A percentile compares a stretch with the other conserved stretches of the same genome.
phyloP scores from a whole-genome alignment of 306 rosid species.

The Quercus suber region DNA sequence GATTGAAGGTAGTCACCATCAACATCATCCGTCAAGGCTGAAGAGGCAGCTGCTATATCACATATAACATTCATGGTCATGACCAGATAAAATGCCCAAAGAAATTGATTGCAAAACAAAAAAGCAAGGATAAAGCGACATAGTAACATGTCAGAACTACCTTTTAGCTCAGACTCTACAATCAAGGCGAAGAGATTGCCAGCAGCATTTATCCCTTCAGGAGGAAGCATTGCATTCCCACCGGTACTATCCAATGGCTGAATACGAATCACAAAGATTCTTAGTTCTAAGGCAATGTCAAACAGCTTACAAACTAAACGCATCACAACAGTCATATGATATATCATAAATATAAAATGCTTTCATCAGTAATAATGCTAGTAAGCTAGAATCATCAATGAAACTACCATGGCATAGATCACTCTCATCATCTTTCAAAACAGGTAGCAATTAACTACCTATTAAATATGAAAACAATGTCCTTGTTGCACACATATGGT shows the following conservation, averaged over 20 bases:
- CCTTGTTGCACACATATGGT: neutral
- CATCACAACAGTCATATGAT: neutral
- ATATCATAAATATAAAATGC: neutral
- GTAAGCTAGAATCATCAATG: neutral
- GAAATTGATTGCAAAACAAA: conserved; percentile 21
- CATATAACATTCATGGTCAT: conserved; percentile 22
- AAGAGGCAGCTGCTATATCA: conserved; percentile 70
- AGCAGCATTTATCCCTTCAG: conserved; percentile 75
- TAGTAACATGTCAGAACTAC: conserved; percentile 35
- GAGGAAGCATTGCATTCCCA: conserved; percentile 61
- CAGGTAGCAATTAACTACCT: neutral
- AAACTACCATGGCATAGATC: neutral
- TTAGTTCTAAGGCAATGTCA: conserved; percentile 20
- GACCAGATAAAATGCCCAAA: conserved; percentile 10
- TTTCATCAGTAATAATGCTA: neutral
- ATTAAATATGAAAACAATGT: neutral
- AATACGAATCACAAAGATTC: conserved; percentile 20
- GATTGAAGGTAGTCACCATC: conserved; percentile 72
- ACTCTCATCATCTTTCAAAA: neutral
- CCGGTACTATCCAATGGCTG: conserved; percentile 67
- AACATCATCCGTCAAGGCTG: conserved; percentile 67
- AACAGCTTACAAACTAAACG: neutral
- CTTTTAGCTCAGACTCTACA: conserved; percentile 80
- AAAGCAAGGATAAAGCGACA: conserved; percentile 8
- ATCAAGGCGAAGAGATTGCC: conserved; percentile 75